A percentile compares a stretch with the other conserved stretches of the same genome.
These are phyloP conservation scores for Mitragyna speciosa DNA, from an alignment of 257 asterid species.

Conservation along the genomic window DNA sequence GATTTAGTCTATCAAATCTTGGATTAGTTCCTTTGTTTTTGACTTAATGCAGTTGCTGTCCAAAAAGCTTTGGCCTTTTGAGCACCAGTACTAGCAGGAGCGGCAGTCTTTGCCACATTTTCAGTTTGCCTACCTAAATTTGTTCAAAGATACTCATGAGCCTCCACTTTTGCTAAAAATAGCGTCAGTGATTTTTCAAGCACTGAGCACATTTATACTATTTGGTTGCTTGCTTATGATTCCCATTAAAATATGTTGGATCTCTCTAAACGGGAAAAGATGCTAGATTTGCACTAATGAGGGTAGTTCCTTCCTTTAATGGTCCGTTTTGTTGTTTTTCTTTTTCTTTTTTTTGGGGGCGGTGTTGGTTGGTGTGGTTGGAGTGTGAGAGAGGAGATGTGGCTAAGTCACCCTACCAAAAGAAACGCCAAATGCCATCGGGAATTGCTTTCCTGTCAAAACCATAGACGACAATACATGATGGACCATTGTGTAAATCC, in stretches of 20 bases:
- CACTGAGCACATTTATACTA: not conserved
- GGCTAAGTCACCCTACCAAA: constrained; percentile 32
- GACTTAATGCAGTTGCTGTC: not conserved
- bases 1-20: not conserved
- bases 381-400: constrained; percentile 10
- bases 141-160: not conserved
- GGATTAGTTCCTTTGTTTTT: not conserved
- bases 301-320: not conserved
- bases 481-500: constrained; percentile 27
- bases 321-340: not conserved
- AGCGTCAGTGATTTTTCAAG: not conserved
- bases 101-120: not conserved
- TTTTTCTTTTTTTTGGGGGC: not conserved
- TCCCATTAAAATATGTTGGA: not conserved
- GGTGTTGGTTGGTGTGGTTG: too few species aligned
- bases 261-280: not conserved
- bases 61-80: not conserved
- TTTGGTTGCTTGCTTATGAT: not conserved
- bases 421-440: constrained; percentile 75
- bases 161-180: not conserved
- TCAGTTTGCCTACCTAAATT: not conserved
- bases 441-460: constrained; percentile 61
- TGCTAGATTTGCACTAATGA: not conserved
- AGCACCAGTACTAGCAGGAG: not conserved
- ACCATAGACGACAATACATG: constrained; percentile 37